A percentile compares a stretch with the other conserved stretches of the same genome.
phyloP scores from a whole-genome alignment of 345 rosid genomes.

The Acer campestre region DNA sequence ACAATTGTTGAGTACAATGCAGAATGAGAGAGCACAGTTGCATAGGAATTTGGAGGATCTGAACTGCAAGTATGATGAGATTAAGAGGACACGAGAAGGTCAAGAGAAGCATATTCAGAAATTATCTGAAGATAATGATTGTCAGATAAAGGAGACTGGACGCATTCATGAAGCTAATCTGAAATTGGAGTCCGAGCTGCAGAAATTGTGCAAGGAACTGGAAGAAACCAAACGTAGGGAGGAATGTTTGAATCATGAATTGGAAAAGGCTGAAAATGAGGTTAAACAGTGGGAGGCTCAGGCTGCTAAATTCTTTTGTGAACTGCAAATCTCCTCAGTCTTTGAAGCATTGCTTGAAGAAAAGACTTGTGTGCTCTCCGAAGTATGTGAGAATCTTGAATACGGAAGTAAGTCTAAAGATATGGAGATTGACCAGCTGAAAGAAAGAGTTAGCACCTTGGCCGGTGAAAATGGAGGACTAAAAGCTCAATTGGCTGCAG shows the following conservation, averaged over 20 bases:
- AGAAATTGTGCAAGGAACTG: constrained; percentile 45
- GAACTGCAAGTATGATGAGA: constrained; percentile 59
- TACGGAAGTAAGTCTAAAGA: constrained; percentile 40
- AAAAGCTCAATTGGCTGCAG: constrained; percentile 50
- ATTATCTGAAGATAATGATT: constrained; percentile 55
- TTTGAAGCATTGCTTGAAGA: constrained; percentile 61
- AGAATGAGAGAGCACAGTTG: constrained; percentile 47
- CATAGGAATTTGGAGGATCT: constrained; percentile 51
- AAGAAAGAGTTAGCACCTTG: constrained; percentile 54
- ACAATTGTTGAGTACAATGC: constrained; percentile 36
- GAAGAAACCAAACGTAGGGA: constrained; percentile 50
- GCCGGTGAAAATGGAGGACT: constrained; percentile 63
- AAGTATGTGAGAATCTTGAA: constrained; percentile 48
- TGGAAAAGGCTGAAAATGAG: constrained; percentile 47
- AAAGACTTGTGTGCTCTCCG: constrained; percentile 53
- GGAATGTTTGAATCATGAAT: constrained; percentile 52
- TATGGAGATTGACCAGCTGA: constrained; percentile 53
- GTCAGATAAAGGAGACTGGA: constrained; percentile 47
- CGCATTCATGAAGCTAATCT: constrained; percentile 39
- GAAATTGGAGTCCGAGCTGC: constrained; percentile 51
- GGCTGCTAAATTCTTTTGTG: constrained; percentile 48
- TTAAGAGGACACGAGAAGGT: constrained; percentile 46
- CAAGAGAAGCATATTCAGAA: constrained; percentile 51
- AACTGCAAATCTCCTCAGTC: constrained; percentile 55
- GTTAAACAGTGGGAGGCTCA: constrained; percentile 61